Base-by-base conservation (phyloP, 1,284 basidiomycete species). In the Trametes hirsuta region DNA sequence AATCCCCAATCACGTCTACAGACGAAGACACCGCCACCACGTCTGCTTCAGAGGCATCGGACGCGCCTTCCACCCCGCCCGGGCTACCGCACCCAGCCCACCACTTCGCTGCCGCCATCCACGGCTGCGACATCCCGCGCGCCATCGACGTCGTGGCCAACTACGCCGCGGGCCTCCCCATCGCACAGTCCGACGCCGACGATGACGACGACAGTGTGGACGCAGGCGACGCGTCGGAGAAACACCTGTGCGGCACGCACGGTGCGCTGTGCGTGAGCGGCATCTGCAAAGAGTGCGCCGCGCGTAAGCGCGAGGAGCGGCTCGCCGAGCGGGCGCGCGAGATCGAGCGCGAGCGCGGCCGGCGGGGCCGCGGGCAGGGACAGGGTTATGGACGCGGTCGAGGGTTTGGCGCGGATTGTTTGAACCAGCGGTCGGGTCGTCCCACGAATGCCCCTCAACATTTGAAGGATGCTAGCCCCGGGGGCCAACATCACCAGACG, bases 201-300 rank as follows among this genome's bases (percentile, higher is more conserved):
- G 49, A 22, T 6, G 56, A 48, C 2, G 34, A 54, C 42, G 47
- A 44, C 11, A 14, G 55, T 36, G 53, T 35, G 22, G 47, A 54
- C n/a, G 30, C n/a, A n/a, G 50, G 45, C 24, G 37, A 37, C 22
- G 25, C 24, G 11, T 10, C 22, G 10, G 53, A 51, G 41, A 48
- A 41, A 21, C 30, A 63, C 18, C 47, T 63, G 37, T 73, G 71
- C 61, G 30, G 30, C 3, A 59, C 42, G 22, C 72, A 73, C 51
- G 67, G 66, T 14, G 53, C 45, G 24, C 37, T 68, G 14, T 72
- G 71, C 62, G 53, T 47, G 30, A 66, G 62, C 56, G 70, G 70
- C 18, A 70, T 72, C 6, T 74, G 72, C 62, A 59, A 55, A 30
- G 59, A 65, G 34, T 63, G 65, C 47, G 60, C 37, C 2, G 52